Percentiles rank a stretch among this genome's conserved stretches.
Conservation (phyloP, 441 rosid species). For the Erodium trifolium region DNA sequence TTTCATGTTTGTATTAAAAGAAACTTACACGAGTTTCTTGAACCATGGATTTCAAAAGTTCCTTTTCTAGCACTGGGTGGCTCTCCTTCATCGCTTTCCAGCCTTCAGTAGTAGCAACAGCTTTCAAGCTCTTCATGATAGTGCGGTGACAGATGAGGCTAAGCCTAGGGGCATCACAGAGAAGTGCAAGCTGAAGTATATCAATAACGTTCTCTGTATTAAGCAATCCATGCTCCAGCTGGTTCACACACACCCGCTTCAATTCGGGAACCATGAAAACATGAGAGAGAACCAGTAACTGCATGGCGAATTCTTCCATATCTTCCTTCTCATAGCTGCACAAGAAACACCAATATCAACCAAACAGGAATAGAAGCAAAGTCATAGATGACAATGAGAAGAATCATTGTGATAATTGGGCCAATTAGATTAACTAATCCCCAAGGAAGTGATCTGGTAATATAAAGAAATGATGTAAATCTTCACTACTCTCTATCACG, state of each 20-base stretch:
- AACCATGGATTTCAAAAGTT: slow-evolving; percentile 41
- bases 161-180: slow-evolving; percentile 78
- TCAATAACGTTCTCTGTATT: slow-evolving; percentile 62
- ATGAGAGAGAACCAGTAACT: slow-evolving; percentile 67
- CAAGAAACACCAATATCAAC: neutral
- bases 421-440: neutral
- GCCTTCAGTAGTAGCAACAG: slow-evolving; percentile 53
- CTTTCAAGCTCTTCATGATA: slow-evolving; percentile 43
- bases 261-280: slow-evolving; percentile 55
- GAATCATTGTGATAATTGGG: neutral
- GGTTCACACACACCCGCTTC: slow-evolving; percentile 47
- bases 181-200: slow-evolving; percentile 68
- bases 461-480: no score
- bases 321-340: slow-evolving; percentile 64
- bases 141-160: slow-evolving; percentile 52
- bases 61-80: slow-evolving; percentile 65
- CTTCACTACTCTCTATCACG: no score
- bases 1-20: no score
- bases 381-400: neutral
- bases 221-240: slow-evolving; percentile 47
- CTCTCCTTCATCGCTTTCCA: slow-evolving; percentile 70
- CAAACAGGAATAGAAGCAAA: neutral
- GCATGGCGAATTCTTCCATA: slow-evolving; percentile 53
- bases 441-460: no score
- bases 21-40: slow-evolving; percentile 47